phyloP scores from a whole-genome alignment of 768 basidiomycete species.

The Boletus reticuloceps region DNA sequence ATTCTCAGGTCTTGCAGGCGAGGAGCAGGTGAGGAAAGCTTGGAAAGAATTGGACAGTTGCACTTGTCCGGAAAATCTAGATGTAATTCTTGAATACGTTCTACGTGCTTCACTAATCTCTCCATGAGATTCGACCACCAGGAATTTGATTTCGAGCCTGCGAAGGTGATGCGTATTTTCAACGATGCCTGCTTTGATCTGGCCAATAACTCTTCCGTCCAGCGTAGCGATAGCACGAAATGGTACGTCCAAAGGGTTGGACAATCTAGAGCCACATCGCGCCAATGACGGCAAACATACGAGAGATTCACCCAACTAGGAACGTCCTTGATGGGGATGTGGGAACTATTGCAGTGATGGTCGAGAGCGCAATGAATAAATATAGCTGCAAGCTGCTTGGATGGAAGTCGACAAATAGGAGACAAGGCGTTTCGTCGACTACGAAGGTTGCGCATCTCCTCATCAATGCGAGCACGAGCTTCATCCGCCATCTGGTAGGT shows the following conservation, averaged over 20 bases:
- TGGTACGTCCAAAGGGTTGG: constrained; percentile 40
- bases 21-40: background rate
- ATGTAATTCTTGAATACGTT: background rate
- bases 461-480: too few relatives aligned
- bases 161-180: background rate
- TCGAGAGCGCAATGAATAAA: constrained; percentile 7
- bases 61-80: too few relatives aligned
- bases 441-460: background rate
- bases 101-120: background rate
- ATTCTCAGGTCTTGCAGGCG: background rate
- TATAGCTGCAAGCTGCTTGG: constrained; percentile 10
- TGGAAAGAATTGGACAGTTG: background rate
- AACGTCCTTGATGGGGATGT: too few relatives aligned
- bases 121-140: background rate
- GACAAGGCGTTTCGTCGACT: constrained; percentile 9
- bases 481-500: too few relatives aligned
- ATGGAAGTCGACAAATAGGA: constrained; percentile 11
- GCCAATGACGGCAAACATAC: constrained; percentile 34
- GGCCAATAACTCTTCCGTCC: constrained; percentile 40
- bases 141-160: background rate
- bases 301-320: constrained; percentile 10
- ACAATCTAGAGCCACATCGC: constrained; percentile 38
- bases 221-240: constrained; percentile 29
- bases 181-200: constrained; percentile 41
- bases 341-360: background rate